Percentiles rank a stretch among this genome's conserved stretches.
phyloP scores from a whole-genome alignment of 108 stramenopile genomes.

The Nitzschia sp. region DNA sequence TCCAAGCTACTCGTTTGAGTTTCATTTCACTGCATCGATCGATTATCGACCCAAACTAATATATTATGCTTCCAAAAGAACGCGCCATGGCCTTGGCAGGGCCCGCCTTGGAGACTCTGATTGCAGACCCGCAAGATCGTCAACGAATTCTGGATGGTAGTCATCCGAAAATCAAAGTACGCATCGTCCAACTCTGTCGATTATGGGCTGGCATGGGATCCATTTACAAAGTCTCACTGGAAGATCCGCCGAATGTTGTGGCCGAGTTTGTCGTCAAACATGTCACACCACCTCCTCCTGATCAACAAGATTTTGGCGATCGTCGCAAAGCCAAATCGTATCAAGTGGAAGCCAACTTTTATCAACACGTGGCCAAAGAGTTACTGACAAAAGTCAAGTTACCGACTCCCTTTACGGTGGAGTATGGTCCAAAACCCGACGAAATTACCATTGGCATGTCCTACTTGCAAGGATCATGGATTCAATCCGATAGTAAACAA shows the following conservation, averaged over 20 bases:
- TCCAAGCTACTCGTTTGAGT: no score
- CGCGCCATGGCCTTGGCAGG: not conserved
- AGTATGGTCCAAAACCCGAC: constrained; percentile 29
- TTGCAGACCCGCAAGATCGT: no score
- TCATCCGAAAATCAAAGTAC: not conserved
- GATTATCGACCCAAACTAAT: not conserved
- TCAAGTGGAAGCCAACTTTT: constrained; percentile 72
- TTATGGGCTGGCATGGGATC: constrained; percentile 80
- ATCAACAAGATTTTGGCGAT: constrained; percentile 54
- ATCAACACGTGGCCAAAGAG: constrained; percentile 38
- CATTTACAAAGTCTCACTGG: constrained; percentile 48
- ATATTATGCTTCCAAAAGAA: constrained; percentile 13
- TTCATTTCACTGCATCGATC: not conserved
- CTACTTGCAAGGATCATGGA: constrained; percentile 18
- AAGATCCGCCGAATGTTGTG: constrained; percentile 21
- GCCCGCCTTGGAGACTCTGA: not conserved
- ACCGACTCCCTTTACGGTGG: constrained; percentile 49
- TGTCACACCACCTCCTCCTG: constrained; percentile 38
- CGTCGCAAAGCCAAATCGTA: constrained; percentile 65
- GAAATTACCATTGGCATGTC: constrained; percentile 37
- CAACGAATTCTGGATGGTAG: not conserved
- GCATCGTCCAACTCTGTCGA: constrained; percentile 26
- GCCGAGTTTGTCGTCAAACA: constrained; percentile 45
- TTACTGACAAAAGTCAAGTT: constrained; percentile 18
- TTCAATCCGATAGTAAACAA: not conserved